These are phyloP conservation scores for Pichia gijzeniarum DNA, from an alignment of 805 yeast species.

Conservation along the genomic window DNA sequence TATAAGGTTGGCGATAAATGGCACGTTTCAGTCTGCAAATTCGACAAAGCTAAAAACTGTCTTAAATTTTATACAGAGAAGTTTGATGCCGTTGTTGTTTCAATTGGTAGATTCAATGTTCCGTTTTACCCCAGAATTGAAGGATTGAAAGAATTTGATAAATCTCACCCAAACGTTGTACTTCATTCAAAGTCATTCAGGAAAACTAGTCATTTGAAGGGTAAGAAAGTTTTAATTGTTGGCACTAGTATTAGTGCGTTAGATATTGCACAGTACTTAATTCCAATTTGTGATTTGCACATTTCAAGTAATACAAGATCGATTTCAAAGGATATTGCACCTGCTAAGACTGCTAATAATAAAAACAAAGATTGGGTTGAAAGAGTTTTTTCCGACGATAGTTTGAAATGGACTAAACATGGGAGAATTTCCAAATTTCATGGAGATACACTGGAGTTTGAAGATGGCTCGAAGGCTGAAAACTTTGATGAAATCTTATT, in stretches of 20 bases:
- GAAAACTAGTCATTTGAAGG: constrained; percentile 21
- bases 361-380: background rate
- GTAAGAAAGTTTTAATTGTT: constrained; percentile 27
- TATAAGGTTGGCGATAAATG: constrained; percentile 27
- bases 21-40: constrained; percentile 24
- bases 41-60: background rate
- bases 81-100: constrained; percentile 37
- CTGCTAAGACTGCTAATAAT: background rate
- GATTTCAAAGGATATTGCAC: background rate
- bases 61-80: constrained; percentile 33
- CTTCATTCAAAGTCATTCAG: constrained; percentile 27
- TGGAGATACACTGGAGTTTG: constrained; percentile 26
- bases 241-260: constrained; percentile 57
- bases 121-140: constrained; percentile 34
- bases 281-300: constrained; percentile 18
- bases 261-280: constrained; percentile 44
- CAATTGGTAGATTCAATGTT: constrained; percentile 36
- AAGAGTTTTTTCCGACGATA: constrained; percentile 27
- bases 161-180: constrained; percentile 28
- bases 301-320: constrained; percentile 14
- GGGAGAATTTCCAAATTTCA: constrained; percentile 25
- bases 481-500: constrained; percentile 36
- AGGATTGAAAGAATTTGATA: constrained; percentile 30
- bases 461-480: constrained; percentile 27
- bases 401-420: constrained; percentile 26